Base-by-base conservation (phyloP, 176 grass and related monocot species). In the Tuctoria greenei region DNA sequence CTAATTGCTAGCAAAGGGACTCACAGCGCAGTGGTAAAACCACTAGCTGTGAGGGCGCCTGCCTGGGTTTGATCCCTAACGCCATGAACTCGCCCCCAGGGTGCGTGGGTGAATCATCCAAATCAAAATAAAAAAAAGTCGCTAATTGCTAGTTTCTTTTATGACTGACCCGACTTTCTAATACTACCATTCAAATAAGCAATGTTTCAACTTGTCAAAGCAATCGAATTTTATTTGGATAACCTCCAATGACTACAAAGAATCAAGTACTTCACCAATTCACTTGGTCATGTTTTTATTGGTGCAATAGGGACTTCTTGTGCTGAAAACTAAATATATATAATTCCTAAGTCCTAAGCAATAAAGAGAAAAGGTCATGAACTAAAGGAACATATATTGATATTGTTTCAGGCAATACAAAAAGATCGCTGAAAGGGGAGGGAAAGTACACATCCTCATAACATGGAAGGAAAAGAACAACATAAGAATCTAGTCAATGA, bases 261-360 rank as follows among this genome's bases (percentile, higher is more conserved):
- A 18, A 55, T 71, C n/a, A 79, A 38, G 21, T 64, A 66, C 8
- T 51, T 37, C 44, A 20, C 20, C 15, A 75, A 44, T 63, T 66
- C 35, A 50, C 38, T 6, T 21, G 25, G 26, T 15, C 58, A 23
- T 46, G 27, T 49, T 9, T 65, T 71, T 46, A 72, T 42, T 38
- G 31, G 64, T 54, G 73, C 24, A 61, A 44, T 10, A 31, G 15
- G 23, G 44, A 24, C 7, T 68, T 60, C 14, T 55, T 52, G 37
- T 64, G 36, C 37, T 56, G 44, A 74, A 86, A 42, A 20, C 42
- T 44, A 44, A n/a, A 17, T 52, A 24, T 25, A 56, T 43, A 14
- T 15, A 75, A 45, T 63, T 66, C 35, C 12, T 51, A n/a, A n/a
- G n/a, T n/a, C n/a, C n/a, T 51, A 56, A 40, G 4, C 16, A 66